A percentile compares a stretch with the other conserved stretches of the same genome.
These are phyloP conservation scores for Hygrophorus russula DNA, from an alignment of 768 basidiomycete genomes.

Conservation along the genomic window DNA sequence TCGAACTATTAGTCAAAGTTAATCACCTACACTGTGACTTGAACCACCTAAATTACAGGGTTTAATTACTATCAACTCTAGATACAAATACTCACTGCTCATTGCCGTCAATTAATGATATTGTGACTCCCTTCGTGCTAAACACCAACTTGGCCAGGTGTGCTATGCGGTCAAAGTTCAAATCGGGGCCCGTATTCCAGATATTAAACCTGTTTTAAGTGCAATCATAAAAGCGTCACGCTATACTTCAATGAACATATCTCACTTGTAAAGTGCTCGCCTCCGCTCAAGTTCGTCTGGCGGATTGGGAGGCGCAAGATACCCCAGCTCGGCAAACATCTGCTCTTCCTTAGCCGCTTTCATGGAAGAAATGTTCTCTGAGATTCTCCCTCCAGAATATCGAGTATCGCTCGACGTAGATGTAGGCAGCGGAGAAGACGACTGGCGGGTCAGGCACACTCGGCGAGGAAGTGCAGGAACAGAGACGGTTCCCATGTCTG, in stretches of 20 bases:
- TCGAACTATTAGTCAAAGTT: conserved; percentile 1
- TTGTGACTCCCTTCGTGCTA: conserved; percentile 74
- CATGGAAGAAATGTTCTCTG: conserved; percentile 17
- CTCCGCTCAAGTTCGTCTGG: conserved; percentile 76
- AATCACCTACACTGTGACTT: conserved; percentile 69
- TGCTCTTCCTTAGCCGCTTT: conserved; percentile 52
- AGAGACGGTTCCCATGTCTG: conserved; percentile 17
- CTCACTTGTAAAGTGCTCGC: conserved; percentile 77
- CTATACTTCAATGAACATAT: not conserved
- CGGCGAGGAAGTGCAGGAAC: conserved; percentile 41
- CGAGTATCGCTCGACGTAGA: conserved; percentile 22
- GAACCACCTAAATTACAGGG: conserved; percentile 49
- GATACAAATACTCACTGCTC: conserved; percentile 53
- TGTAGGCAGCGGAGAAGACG: conserved; percentile 51
- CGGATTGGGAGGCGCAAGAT: conserved; percentile 73
- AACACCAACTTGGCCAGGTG: conserved; percentile 92
- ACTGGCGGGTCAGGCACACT: conserved; percentile 47
- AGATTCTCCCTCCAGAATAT: conserved; percentile 20
- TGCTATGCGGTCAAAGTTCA: conserved; percentile 89
- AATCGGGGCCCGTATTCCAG: conserved; percentile 75
- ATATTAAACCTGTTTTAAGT: conserved; percentile 64
- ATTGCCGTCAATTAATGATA: conserved; percentile 74
- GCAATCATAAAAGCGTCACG: not conserved
- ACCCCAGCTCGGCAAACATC: conserved; percentile 51
- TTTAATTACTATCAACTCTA: not conserved